phyloP scores from a whole-genome alignment of 768 basidiomycete species.

The Amanita phalloides region DNA sequence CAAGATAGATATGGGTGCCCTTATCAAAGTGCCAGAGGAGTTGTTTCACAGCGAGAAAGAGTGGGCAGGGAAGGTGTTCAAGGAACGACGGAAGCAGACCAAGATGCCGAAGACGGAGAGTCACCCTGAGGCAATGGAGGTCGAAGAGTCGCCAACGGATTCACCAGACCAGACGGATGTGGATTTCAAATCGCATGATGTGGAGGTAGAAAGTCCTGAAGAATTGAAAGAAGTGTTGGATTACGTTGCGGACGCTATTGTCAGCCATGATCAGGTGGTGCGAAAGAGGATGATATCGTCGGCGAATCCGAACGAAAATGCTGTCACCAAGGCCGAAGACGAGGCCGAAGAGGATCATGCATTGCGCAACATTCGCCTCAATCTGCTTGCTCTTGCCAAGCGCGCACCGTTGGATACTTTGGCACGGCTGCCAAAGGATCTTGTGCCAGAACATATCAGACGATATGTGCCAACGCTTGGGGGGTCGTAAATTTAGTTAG shows the following conservation, averaged over 20 bases:
- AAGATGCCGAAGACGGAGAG: slow-evolving; percentile 5
- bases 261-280: slow-evolving; percentile 26
- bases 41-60: slow-evolving; percentile 39
- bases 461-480: slow-evolving; percentile 48
- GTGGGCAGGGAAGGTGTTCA: slow-evolving; percentile 36
- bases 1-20: slow-evolving; percentile 42
- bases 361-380: slow-evolving; percentile 52
- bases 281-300: slow-evolving; percentile 6
- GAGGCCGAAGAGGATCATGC: slow-evolving; percentile 32
- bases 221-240: slow-evolving; percentile 47
- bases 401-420: slow-evolving; percentile 68
- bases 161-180: slow-evolving; percentile 6
- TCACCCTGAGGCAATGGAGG: slow-evolving; percentile 8
- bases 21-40: slow-evolving; percentile 37
- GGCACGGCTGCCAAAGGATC: slow-evolving; percentile 46
- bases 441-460: slow-evolving; percentile 58
- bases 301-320: background rate
- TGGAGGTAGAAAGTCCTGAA: slow-evolving; percentile 28
- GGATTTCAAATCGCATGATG: slow-evolving; percentile 7
- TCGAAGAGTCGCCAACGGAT: background rate
- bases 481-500: slow-evolving; percentile 9
- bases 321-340: background rate
- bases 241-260: slow-evolving; percentile 44
- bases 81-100: slow-evolving; percentile 15
- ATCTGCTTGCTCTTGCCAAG: slow-evolving; percentile 68